Evolutionary conservation across 768 basidiomycete genomes (phyloP), one percentile per base, ranked within the genome.

Genomic region (Lentinula detonsa): DNA sequence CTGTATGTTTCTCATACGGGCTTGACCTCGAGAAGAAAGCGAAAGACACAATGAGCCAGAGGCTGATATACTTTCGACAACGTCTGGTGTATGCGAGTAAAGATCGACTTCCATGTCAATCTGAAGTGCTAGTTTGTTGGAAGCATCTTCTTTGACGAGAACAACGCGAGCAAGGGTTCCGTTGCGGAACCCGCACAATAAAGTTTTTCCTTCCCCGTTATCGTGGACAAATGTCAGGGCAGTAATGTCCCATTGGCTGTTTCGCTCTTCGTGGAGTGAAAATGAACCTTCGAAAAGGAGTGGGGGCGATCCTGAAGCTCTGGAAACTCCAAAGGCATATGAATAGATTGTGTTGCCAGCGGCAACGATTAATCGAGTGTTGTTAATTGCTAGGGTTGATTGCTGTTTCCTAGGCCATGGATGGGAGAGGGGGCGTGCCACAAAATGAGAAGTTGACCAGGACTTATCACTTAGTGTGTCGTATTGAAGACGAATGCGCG

Each of bases 371-470:
- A 91, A 73, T 7, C 85, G 75, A 31, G 81, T 81, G 16, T 72
- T 59, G 59, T 78, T 86, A 60, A 86, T 76, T 31, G 85, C 81
- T 40, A 91, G 68, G 11, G 76, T 65, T 4, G 89, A 85, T 61
- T 82, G 85, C 4, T 79, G 70, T 65, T 81, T 87, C 23, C 74
- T 76, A 5, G 65, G 13, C 88, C 88, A 91, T 9, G 80, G 77
- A 28, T 75, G 74, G 21, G 85, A 82, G 8, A 91, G 76, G 1
- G 87, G 88, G 1, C 86, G 81, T 3, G 87, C 87, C 21, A 88
- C 72, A 61, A 88, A 88, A 49, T 73, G 66, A 45, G 69, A 68
- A 21, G 55, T 23, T 65, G 69, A 37, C 89, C 89, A 91, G 10
- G 80, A 74, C 3, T 66, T 62, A 67, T 90, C 87, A 4, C 78